These are phyloP conservation scores for Clonostachys chloroleuca DNA, from an alignment of 2,329 filamentous ascomycete genomes.

Conservation along the genomic window DNA sequence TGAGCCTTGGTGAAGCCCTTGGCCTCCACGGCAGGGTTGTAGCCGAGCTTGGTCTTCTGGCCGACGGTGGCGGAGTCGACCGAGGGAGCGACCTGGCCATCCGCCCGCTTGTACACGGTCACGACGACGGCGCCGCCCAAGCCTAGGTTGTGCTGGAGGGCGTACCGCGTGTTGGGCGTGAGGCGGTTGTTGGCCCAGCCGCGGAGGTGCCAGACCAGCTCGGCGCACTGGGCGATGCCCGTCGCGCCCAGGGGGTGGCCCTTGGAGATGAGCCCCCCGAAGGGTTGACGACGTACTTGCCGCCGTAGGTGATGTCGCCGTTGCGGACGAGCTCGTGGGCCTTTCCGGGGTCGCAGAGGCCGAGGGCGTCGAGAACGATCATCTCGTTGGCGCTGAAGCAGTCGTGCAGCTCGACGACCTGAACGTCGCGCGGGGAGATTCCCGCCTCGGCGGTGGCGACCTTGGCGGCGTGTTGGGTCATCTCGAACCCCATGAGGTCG, in stretches of 20 bases:
- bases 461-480: slow-evolving; percentile 68
- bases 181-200: slow-evolving; percentile 93
- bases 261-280: slow-evolving; percentile 95
- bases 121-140: slow-evolving; percentile 88
- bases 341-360: slow-evolving; percentile 72
- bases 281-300: slow-evolving; percentile 81
- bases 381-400: slow-evolving; percentile 97
- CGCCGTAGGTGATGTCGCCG: slow-evolving; percentile 90
- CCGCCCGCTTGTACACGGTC: slow-evolving; percentile 81
- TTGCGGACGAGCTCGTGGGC: slow-evolving; percentile 85
- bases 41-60: slow-evolving; percentile 67
- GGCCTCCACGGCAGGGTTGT: slow-evolving; percentile 88
- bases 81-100: slow-evolving; percentile 60
- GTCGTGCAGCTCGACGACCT: slow-evolving; percentile 91
- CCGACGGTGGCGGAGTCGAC: slow-evolving; percentile 62
- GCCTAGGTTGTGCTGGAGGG: slow-evolving; percentile 89
- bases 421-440: slow-evolving; percentile 63
- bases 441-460: slow-evolving; percentile 72
- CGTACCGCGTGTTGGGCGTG: slow-evolving; percentile 62
- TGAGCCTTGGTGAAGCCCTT: slow-evolving; percentile 83
- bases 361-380: slow-evolving; percentile 82
- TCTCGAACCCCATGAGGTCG: slow-evolving; percentile 84
- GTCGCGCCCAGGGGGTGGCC: slow-evolving; percentile 92
- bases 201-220: slow-evolving; percentile 90
- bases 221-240: slow-evolving; percentile 91